A percentile compares a stretch with the other conserved stretches of the same genome.
Conservation (phyloP, 192 early-diverging fungal species). For the Lobosporangium transversale region DNA sequence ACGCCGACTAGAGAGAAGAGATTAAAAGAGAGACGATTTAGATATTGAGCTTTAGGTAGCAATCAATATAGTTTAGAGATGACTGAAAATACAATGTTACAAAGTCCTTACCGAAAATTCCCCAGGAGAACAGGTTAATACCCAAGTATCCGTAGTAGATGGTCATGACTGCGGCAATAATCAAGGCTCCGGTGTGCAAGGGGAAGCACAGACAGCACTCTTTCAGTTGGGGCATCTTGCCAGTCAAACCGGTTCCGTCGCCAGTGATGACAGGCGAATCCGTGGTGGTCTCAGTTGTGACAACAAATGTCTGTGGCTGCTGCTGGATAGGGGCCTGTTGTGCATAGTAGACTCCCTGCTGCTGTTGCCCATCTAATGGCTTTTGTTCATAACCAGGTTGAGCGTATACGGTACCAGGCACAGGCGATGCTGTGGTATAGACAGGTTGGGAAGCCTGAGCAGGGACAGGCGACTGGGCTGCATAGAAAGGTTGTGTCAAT, state of each 20-base stretch:
- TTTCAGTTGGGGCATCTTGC: slow-evolving; percentile 27
- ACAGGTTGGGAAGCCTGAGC: background rate
- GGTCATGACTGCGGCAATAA: slow-evolving; percentile 21
- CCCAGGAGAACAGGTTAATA: slow-evolving; percentile 1
- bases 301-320: slow-evolving; percentile 3
- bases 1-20: slow-evolving; percentile 6
- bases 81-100: no score
- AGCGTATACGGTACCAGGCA: background rate
- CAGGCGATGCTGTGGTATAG: background rate
- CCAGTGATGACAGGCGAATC: slow-evolving; percentile 6
- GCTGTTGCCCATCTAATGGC: background rate
- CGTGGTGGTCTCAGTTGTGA: background rate
- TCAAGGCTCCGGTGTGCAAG: slow-evolving; percentile 43
- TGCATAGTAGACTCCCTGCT: slow-evolving; percentile 1
- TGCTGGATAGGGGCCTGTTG: slow-evolving; percentile 5
- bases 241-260: slow-evolving; percentile 11
- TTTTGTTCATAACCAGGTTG: background rate
- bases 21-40: background rate
- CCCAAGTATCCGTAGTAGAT: slow-evolving; percentile 45
- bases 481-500: background rate
- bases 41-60: background rate
- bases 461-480: slow-evolving; percentile 9
- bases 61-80: background rate
- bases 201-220: slow-evolving; percentile 36
- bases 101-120: background rate